These are phyloP conservation scores for Pythium dissimile DNA, from an alignment of 352 stramenopile genomes.

Conservation along the genomic window DNA sequence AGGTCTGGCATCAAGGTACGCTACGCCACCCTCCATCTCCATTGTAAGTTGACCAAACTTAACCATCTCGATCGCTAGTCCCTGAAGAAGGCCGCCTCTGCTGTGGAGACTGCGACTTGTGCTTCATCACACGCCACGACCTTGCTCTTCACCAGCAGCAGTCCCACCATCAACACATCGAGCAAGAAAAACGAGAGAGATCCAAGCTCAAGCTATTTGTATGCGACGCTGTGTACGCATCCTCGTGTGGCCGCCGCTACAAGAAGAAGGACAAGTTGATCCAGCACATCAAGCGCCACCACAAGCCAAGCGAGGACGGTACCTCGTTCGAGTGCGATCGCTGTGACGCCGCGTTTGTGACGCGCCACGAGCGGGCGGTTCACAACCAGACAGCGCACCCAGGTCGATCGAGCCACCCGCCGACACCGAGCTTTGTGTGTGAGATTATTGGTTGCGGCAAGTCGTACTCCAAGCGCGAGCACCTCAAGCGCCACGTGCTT, in stretches of 20 bases:
- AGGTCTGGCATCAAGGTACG: conserved; percentile 13
- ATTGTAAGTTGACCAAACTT: neutral
- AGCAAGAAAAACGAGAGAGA: neutral
- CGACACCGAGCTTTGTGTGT: conserved; percentile 40
- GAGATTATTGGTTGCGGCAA: conserved; percentile 36
- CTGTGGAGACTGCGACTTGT: conserved; percentile 4
- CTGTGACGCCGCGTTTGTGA: conserved; percentile 14
- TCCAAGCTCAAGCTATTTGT: conserved; percentile 1
- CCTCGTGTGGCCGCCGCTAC: conserved; percentile 13
- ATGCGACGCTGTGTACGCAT: conserved; percentile 7
- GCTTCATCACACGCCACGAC: conserved; percentile 15
- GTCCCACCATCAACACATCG: neutral
- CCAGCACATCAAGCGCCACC: conserved; percentile 18
- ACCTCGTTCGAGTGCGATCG: conserved; percentile 15
- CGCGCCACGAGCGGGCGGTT: conserved; percentile 28
- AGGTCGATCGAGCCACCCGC: conserved; percentile 1
- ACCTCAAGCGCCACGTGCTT: conserved; percentile 50
- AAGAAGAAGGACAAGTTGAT: conserved; percentile 28
- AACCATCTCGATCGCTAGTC: neutral
- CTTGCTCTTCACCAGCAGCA: neutral
- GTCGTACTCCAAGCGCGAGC: conserved; percentile 61
- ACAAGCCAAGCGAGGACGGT: conserved; percentile 4
- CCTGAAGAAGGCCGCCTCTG: conserved; percentile 1
- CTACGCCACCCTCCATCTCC: neutral
- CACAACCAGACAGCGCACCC: conserved; percentile 20